Conservation (phyloP, 768 basidiomycete species). For the Calocera cornea region DNA sequence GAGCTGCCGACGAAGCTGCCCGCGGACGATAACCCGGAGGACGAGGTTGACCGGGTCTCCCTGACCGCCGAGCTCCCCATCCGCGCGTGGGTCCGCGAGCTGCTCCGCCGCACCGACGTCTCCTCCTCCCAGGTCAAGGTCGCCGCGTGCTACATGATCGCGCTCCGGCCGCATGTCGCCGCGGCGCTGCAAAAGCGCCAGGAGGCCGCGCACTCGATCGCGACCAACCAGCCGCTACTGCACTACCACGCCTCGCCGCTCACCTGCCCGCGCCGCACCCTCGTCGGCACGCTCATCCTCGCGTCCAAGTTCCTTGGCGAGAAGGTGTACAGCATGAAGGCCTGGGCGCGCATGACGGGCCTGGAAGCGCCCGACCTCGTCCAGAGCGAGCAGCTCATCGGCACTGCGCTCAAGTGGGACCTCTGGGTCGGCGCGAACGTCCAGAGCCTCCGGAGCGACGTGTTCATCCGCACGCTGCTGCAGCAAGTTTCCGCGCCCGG, state of each 20-base stretch:
- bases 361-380: conserved; percentile 75
- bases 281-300: conserved; percentile 75
- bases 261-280: conserved; percentile 76
- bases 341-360: conserved; percentile 87
- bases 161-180: background rate
- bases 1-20: background rate
- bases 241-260: conserved; percentile 43
- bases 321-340: conserved; percentile 81
- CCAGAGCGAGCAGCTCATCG: conserved; percentile 75
- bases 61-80: background rate
- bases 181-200: background rate
- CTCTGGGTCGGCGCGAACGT: conserved; percentile 58
- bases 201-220: background rate
- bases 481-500: background rate
- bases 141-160: conserved; percentile 3
- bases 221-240: background rate
- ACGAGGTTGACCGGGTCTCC: background rate
- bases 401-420: conserved; percentile 75
- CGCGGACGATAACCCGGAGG: background rate
- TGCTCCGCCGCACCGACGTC: background rate
- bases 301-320: conserved; percentile 91
- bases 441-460: background rate
- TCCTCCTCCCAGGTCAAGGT: background rate
- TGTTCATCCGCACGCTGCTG: background rate
- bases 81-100: background rate